A percentile compares a stretch with the other conserved stretches of the same genome.
Evolutionary conservation across 352 stramenopile genomes (phyloP).

Genomic region (Globisporangium yorkense): DNA sequence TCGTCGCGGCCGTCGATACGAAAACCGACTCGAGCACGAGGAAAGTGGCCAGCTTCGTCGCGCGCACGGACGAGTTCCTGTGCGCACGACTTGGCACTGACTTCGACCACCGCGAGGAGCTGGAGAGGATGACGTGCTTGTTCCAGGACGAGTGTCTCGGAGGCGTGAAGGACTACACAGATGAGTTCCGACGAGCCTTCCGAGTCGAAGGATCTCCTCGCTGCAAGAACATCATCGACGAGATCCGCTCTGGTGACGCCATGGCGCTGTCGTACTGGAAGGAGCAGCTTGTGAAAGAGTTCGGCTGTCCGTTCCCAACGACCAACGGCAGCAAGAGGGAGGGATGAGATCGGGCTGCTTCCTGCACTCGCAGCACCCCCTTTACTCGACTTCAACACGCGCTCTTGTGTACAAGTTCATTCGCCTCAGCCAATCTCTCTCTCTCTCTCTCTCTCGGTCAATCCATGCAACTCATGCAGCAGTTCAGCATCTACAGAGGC

Average conservation of each 20-base stretch:
- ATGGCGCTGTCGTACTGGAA: conserved; percentile 23
- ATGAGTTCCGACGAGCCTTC: conserved; percentile 32
- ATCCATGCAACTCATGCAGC: neutral
- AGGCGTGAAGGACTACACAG: conserved; percentile 29
- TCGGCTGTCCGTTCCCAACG: conserved; percentile 10
- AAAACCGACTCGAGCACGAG: conserved; percentile 1
- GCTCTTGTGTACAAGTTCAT: neutral
- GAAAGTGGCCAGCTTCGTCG: conserved; percentile 9
- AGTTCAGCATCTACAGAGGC: conserved; percentile 19
- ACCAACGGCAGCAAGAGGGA: neutral
- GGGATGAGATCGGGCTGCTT: neutral
- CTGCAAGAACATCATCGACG: conserved; percentile 28
- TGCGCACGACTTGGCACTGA: conserved; percentile 1
- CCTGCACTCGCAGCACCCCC: neutral
- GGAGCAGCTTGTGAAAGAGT: conserved; percentile 11
- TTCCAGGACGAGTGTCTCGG: conserved; percentile 34
- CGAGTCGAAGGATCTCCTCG: conserved; percentile 16
- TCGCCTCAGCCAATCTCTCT: neutral
- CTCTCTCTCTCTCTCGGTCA: neutral
- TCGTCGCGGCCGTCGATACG: conserved; percentile 9
- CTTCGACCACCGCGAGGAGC: conserved; percentile 10
- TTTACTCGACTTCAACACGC: neutral
- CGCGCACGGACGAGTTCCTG: conserved; percentile 12
- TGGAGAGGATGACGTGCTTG: conserved; percentile 40
- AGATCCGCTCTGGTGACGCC: conserved; percentile 11